Evolutionary conservation across 208 protist genomes (phyloP).

Genomic region (Trypanosoma cruzi): DNA sequence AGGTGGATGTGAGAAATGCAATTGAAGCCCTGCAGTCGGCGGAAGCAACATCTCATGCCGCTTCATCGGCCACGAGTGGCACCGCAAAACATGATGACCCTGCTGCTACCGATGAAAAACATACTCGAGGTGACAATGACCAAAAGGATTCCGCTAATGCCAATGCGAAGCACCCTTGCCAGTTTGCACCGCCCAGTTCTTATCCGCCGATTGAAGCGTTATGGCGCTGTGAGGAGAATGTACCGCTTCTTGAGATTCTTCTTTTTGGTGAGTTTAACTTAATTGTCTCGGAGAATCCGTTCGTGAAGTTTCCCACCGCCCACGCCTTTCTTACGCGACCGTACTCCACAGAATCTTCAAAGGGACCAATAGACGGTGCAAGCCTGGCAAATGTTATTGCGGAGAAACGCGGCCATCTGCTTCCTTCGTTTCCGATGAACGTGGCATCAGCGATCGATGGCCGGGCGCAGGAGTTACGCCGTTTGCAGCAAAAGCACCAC

Average conservation of each 20-base stretch:
- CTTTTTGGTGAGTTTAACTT: constrained; percentile 90
- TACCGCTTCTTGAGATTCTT: constrained; percentile 72
- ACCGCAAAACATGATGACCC: too few species aligned
- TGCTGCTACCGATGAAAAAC: too few species aligned
- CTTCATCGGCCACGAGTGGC: background rate
- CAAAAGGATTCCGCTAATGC: background rate
- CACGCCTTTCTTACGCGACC: constrained; percentile 70
- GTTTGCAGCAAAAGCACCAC: constrained; percentile 79
- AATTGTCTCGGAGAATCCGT: constrained; percentile 82
- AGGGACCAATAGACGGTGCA: constrained; percentile 26
- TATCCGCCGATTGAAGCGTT: constrained; percentile 81
- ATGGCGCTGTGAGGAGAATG: constrained; percentile 80
- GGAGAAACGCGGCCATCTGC: constrained; percentile 64
- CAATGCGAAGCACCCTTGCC: background rate
- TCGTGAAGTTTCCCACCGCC: constrained; percentile 78
- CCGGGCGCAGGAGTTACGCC: constrained; percentile 67
- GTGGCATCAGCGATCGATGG: constrained; percentile 50
- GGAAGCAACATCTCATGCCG: constrained; percentile 6
- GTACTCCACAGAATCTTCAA: constrained; percentile 27
- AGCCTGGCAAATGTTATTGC: constrained; percentile 71
- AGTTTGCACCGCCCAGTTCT: constrained; percentile 8
- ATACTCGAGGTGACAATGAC: background rate
- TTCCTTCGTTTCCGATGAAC: constrained; percentile 63
- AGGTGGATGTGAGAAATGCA: constrained; percentile 54
- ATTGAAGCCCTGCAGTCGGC: constrained; percentile 15